Conservation (phyloP, 306 rosid species). For the Trichosanthes cucumerina region DNA sequence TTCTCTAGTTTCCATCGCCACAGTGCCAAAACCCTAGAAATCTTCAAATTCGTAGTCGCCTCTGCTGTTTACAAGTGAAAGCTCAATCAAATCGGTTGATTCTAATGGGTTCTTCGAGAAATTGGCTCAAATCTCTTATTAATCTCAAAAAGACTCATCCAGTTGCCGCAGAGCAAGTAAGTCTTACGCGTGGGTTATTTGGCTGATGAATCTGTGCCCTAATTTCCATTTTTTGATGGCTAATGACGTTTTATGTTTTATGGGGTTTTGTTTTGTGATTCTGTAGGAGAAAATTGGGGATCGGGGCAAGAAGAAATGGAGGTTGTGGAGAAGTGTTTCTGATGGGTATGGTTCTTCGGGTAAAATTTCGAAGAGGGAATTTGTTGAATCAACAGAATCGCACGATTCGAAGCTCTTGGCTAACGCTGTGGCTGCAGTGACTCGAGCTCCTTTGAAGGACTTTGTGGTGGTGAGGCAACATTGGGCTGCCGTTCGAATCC, state of each 20-base stretch:
- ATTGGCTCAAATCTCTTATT: slow-evolving; percentile 71
- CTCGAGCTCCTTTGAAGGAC: slow-evolving; percentile 59
- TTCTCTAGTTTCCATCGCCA: not conserved
- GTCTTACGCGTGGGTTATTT: not conserved
- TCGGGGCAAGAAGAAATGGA: slow-evolving; percentile 73
- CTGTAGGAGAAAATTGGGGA: slow-evolving; percentile 43
- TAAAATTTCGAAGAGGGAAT: slow-evolving; percentile 28
- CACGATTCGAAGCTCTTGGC: slow-evolving; percentile 37
- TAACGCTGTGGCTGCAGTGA: slow-evolving; percentile 65
- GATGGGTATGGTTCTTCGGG: slow-evolving; percentile 39
- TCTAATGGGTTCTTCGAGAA: slow-evolving; percentile 73
- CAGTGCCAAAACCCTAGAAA: not conserved
- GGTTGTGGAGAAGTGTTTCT: slow-evolving; percentile 61
- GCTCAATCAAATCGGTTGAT: not conserved
- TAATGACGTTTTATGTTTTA: not conserved
- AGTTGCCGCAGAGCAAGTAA: slow-evolving; percentile 40
- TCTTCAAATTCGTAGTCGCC: not conserved
- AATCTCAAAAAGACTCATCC: slow-evolving; percentile 32
- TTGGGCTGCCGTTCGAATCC: slow-evolving; percentile 80
- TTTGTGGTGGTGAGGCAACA: slow-evolving; percentile 51
- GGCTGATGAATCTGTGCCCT: not conserved
- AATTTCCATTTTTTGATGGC: not conserved
- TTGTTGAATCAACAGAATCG: slow-evolving; percentile 14
- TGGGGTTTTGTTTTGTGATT: not conserved
- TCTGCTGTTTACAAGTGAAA: not conserved